phyloP scores from a whole-genome alignment of 148 eudicot genomes.

The Spergularia bocconei region DNA sequence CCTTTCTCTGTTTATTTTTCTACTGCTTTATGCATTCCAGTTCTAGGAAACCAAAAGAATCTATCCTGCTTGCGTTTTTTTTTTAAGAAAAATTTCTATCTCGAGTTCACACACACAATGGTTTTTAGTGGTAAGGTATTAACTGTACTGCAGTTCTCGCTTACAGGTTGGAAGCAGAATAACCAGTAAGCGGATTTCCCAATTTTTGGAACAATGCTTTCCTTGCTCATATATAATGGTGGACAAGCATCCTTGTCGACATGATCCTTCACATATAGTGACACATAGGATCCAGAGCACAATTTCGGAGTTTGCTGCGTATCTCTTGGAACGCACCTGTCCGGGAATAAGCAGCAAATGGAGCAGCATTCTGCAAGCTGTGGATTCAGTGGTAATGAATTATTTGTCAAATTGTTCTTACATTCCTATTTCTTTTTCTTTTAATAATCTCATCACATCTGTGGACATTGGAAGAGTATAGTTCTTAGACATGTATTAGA shows the following conservation, averaged over 20 bases:
- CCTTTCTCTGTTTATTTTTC: not conserved
- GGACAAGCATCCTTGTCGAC: constrained; percentile 83
- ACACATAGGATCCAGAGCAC: constrained; percentile 87
- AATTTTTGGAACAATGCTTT: constrained; percentile 59
- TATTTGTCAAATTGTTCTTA: not conserved
- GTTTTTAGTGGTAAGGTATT: not conserved
- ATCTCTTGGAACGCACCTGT: constrained; percentile 36
- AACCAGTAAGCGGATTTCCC: constrained; percentile 76
- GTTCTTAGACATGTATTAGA: not conserved
- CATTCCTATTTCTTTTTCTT: constrained; percentile 4
- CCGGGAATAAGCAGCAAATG: constrained; percentile 48
- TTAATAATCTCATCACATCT: not conserved
- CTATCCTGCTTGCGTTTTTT: not conserved
- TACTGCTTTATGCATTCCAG: not conserved
- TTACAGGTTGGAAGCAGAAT: constrained; percentile 83
- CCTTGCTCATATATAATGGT: constrained; percentile 78
- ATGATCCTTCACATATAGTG: constrained; percentile 87
- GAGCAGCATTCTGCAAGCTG: constrained; percentile 47
- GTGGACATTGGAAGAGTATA: constrained; percentile 2
- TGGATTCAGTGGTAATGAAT: constrained; percentile 56
- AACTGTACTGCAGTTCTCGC: constrained; percentile 1
- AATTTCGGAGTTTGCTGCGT: constrained; percentile 57
- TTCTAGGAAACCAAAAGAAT: not conserved
- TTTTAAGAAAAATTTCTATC: not conserved
- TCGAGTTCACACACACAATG: not conserved